Base-by-base conservation (phyloP, 257 asterid species). In the Rehmannia glutinosa region DNA sequence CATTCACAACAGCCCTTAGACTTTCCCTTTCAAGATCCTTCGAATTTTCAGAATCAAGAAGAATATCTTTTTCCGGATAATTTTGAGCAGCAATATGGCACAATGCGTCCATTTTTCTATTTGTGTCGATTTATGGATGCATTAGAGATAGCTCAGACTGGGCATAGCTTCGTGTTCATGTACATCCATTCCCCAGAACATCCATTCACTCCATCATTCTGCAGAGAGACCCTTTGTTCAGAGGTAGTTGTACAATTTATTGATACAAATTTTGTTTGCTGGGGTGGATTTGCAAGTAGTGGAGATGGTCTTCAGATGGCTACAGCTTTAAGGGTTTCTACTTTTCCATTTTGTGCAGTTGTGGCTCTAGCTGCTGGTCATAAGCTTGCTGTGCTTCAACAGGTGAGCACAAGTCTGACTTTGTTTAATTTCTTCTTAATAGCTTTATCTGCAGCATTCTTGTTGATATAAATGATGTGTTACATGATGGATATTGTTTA, bases 171-270 rank as follows among this genome's bases (percentile, higher is more conserved):
- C 62, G 8, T 88, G 81, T 91, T 91, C 68, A 52, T 91, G 91
- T 91, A 91, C 77, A 65, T 91, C 33, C 98, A 91, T 13, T 79
- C 85, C 0, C 90, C 88, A 0, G 88, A 82, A 0, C 98, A 91
- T 55, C 98, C 96, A 0, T 88, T 88, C 66, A 81, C 90, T 1
- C 84, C 81, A 1, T 24, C 58, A 25, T 91, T 91, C 76, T 91
- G 96, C 67, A 82, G 87, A 28, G 96, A 81, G 52, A 88, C 94
- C 13, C 75, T 91, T 23, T 78, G 92, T 51, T 83, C 90, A 0
- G 98, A 91, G 68, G 25, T 91, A 6, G 91, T 85, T 0, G 86
- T 88, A 41, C 86, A 91, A 79, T 91, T 86, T 81, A 86, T 91
- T 74, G 98, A 91, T 75, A 88, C 90, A 0, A 91, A 91, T 32